Percentiles rank a stretch among this genome's conserved stretches.
phyloP scores from a whole-genome alignment of 257 asterid genomes.

The Ophiorrhiza pumila region DNA sequence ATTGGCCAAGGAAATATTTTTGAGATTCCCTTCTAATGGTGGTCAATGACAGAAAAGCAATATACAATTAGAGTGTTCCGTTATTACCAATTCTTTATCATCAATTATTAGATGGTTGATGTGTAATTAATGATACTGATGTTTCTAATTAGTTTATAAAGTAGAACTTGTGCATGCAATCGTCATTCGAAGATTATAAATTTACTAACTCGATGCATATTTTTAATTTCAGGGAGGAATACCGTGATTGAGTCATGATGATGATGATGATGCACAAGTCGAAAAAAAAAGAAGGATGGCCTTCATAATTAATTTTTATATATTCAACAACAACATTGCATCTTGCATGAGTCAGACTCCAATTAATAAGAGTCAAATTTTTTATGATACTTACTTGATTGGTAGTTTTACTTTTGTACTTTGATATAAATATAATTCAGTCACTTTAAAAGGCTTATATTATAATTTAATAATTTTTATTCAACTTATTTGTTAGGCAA shows the following conservation, averaged over 20 bases:
- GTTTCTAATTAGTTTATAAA: slow-evolving; percentile 7
- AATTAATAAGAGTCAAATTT: not conserved
- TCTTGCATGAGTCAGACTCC: not conserved
- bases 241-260: too few species aligned
- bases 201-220: not conserved
- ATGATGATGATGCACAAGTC: not conserved
- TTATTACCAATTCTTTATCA: not conserved
- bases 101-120: slow-evolving; percentile 6
- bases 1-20: not conserved
- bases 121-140: slow-evolving; percentile 14
- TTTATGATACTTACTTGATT: not conserved
- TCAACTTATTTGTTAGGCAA: too few species aligned
- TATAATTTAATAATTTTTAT: too few species aligned
- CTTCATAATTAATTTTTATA: too few species aligned
- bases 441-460: too few species aligned
- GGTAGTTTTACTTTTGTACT: too few species aligned
- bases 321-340: not conserved
- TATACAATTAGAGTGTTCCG: too few species aligned
- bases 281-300: not conserved
- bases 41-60: not conserved
- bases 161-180: not conserved
- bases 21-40: slow-evolving; percentile 1
- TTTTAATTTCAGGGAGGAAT: not conserved
- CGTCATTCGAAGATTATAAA: not conserved
- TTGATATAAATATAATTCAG: too few species aligned